A percentile compares a stretch with the other conserved stretches of the same genome.
phyloP scores from a whole-genome alignment of 768 basidiomycete species.

The Gelatoporia subvermispora region DNA sequence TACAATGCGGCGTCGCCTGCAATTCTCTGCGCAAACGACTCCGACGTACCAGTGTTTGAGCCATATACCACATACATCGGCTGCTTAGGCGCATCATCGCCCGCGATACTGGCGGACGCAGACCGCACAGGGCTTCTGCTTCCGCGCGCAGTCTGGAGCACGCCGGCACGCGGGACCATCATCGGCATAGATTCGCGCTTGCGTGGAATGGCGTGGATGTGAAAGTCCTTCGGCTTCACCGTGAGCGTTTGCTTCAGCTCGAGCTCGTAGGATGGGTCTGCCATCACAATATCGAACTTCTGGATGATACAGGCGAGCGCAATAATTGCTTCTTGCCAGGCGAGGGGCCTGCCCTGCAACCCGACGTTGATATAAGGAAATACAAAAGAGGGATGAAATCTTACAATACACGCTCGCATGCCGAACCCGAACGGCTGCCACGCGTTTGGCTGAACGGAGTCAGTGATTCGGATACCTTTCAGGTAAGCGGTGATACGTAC shows the following conservation, averaged over 20 bases:
- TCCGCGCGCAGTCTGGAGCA: slow-evolving; percentile 10
- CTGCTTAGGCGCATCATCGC: slow-evolving; percentile 11
- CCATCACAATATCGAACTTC: slow-evolving; percentile 40
- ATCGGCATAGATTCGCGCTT: slow-evolving; percentile 9
- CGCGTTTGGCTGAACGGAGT: slow-evolving; percentile 30
- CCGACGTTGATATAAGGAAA: not conserved
- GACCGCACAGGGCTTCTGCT: not conserved
- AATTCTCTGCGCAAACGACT: slow-evolving; percentile 43
- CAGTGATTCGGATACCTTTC: not conserved
- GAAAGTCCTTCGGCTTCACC: slow-evolving; percentile 40
- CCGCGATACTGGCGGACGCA: not conserved
- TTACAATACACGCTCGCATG: slow-evolving; percentile 21
- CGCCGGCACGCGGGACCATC: slow-evolving; percentile 11
- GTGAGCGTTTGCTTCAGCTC: slow-evolving; percentile 42
- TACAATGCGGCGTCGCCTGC: slow-evolving; percentile 33
- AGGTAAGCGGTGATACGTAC: slow-evolving; percentile 17
- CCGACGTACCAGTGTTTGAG: slow-evolving; percentile 45
- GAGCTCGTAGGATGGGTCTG: slow-evolving; percentile 40
- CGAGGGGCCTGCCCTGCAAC: slow-evolving; percentile 36
- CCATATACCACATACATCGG: slow-evolving; percentile 39
- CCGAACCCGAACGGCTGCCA: slow-evolving; percentile 37
- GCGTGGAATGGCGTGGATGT: slow-evolving; percentile 35
- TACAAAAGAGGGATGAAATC: not conserved
- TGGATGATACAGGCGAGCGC: slow-evolving; percentile 38
- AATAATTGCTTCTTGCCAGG: slow-evolving; percentile 43